Percentiles rank a stretch among this genome's conserved stretches.
phyloP scores from a whole-genome alignment of 805 yeast genomes.

The Suhomyces xylopsoci region DNA sequence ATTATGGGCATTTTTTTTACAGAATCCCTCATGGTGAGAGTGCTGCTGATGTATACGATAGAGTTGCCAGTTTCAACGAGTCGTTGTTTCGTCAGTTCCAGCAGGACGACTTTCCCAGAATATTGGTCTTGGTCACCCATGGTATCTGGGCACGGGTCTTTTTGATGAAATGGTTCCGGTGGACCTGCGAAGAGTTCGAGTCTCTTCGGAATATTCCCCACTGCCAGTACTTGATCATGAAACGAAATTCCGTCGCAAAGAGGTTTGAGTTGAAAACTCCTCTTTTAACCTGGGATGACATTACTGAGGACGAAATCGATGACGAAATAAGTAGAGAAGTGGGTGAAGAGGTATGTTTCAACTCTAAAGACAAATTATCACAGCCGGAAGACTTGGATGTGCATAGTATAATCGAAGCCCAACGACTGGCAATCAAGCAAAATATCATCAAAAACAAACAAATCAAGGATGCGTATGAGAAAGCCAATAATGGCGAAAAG shows the following conservation, averaged over 20 bases:
- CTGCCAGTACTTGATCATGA: conserved; percentile 81
- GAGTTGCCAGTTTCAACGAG: conserved; percentile 88
- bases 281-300: conserved; percentile 69
- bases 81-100: conserved; percentile 79
- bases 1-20: conserved; percentile 77
- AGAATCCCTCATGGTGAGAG: conserved; percentile 92
- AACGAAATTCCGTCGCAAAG: conserved; percentile 46
- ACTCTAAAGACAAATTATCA: conserved; percentile 30
- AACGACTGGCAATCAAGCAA: conserved; percentile 31
- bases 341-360: conserved; percentile 35
- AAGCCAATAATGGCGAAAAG: background rate
- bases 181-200: conserved; percentile 90
- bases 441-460: conserved; percentile 43
- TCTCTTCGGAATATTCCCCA: conserved; percentile 78
- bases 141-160: conserved; percentile 95
- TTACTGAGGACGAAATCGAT: conserved; percentile 41
- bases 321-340: conserved; percentile 36
- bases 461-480: conserved; percentile 39
- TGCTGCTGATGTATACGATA: conserved; percentile 92
- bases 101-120: conserved; percentile 67
- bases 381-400: conserved; percentile 39
- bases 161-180: conserved; percentile 89
- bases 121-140: conserved; percentile 82
- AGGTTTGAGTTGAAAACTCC: conserved; percentile 59
- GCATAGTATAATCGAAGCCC: conserved; percentile 34